Evolutionary conservation across 495 filamentous ascomycete genomes (phyloP).

Genomic region (Hyaloscypha hepaticicola): DNA sequence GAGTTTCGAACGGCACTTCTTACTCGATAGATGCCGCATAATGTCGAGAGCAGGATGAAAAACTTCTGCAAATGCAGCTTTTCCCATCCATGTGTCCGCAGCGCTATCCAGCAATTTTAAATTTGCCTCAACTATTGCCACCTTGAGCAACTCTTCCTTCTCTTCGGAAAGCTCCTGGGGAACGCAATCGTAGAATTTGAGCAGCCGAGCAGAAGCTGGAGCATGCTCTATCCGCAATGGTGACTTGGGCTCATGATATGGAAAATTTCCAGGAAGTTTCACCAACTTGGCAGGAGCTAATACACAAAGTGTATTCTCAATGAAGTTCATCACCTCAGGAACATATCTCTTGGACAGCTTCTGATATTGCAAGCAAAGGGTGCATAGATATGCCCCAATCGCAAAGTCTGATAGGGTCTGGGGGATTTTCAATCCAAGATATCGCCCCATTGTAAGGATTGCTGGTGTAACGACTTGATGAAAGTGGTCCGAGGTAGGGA

Average conservation of each 20-base stretch:
- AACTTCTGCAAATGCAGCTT: slow-evolving; percentile 71
- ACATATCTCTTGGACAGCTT: slow-evolving; percentile 77
- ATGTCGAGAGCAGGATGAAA: slow-evolving; percentile 59
- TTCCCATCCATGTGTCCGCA: slow-evolving; percentile 61
- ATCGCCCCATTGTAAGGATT: slow-evolving; percentile 75
- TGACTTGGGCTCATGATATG: slow-evolving; percentile 55
- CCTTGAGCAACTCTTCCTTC: slow-evolving; percentile 50
- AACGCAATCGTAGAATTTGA: slow-evolving; percentile 54
- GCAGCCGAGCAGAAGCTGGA: slow-evolving; percentile 38
- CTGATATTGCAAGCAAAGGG: slow-evolving; percentile 79
- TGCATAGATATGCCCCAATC: slow-evolving; percentile 74
- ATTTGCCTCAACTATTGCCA: slow-evolving; percentile 57
- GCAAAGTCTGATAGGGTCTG: slow-evolving; percentile 61
- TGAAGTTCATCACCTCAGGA: slow-evolving; percentile 83
- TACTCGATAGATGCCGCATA: slow-evolving; percentile 52
- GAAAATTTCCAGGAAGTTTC: slow-evolving; percentile 53
- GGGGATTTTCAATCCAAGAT: slow-evolving; percentile 74
- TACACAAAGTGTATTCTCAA: slow-evolving; percentile 69
- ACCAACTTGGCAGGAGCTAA: slow-evolving; percentile 55
- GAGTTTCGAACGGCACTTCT: slow-evolving; percentile 50
- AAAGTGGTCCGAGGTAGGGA: slow-evolving; percentile 95
- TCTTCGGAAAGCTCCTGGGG: slow-evolving; percentile 21
- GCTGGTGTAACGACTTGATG: slow-evolving; percentile 90
- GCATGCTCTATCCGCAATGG: slow-evolving; percentile 51
- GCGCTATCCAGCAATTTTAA: slow-evolving; percentile 57